Base-by-base conservation (phyloP, 257 asterid species). In the Knoxia roxburghii region DNA sequence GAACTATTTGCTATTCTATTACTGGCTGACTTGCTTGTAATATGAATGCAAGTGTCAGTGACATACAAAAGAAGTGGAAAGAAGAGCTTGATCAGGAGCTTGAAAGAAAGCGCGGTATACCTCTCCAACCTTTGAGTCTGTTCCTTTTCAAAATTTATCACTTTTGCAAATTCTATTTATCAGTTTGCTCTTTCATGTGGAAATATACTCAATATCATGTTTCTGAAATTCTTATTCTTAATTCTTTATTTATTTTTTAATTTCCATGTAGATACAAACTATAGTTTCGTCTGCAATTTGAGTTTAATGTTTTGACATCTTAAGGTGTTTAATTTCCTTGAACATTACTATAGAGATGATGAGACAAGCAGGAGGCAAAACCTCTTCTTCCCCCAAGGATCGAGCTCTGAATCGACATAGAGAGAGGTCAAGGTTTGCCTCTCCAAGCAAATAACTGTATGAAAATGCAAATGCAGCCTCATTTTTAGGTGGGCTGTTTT, bases 381-480 rank as follows among this genome's bases (percentile, higher is more conserved):
- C 76, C 51, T 80, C 85, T 40, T 80, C 85, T 40, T 80, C 85
- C 14, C 85, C 85, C 45, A 80, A 80, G 65, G 85, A 80, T 68
- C 80, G 82, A 59, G 67, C 77, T 67, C 56, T 70, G 64, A 70
- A 68, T 62, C 50, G 81, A 21, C 79, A 64, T 39, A 73, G 80
- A 71, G 80, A 78, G 59, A 57, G 75, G 72, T 76, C 79, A 15
- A 67, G 84, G 62, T 80, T 80, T 73, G 84, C 84, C 61, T 80
- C 84, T 53, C 84, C 84, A 40, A 70, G 81, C 40, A 76, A 79
- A 65, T 76, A 66, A 68, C 33, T 50, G 66, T 21, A 43, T 67
- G 63, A 40, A 63, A 32, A 17, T 57, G 63, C n/a, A 29, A 53
- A 52, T 39, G 48, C 35, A 59, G 46, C 66, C 65, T 67, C 61